Base-by-base conservation (phyloP, 1,139 yeast species). In the Wickerhamiella infanticola region DNA sequence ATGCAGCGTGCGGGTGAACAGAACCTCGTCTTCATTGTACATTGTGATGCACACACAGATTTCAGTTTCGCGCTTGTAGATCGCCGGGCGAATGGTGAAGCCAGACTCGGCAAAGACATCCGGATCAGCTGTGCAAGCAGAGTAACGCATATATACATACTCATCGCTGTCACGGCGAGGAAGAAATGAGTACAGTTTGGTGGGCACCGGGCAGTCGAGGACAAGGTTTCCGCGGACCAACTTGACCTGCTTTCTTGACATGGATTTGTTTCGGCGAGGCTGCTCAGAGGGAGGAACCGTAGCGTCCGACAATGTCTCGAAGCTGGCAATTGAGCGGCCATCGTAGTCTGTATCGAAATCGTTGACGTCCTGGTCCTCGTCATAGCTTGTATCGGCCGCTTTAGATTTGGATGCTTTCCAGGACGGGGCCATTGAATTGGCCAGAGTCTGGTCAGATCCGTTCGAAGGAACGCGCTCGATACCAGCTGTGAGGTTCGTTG, bases 191-290 rank as follows among this genome's bases (percentile, higher is more conserved):
- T 77, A 74, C 48, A 90, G 69, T 51, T 88, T 90, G 24, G 84
- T 78, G 3, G 98, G 97, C 42, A 90, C 81, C 2, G 96, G 95
- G 56, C 93, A 88, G 59, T 88, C 96, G 50, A 90, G 70, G 5
- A 86, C 86, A 59, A 90, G 73, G 53, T 84, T 81, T 42, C 94
- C 90, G 25, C 80, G 70, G 39, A 79, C 80, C 41, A 83, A 73
- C 51, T 80, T 66, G 44, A 82, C 83, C 58, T 80, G 79, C 55
- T 72, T 73, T 48, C 76, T 66, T 41, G 73, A 67, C 58, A 72
- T 73, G 11, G 77, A 70, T 56, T 74, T 72, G 55, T 77, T 74
- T 51, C 82, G 74, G 48, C 77, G 70, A 13, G 79, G 78, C 54
- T 74, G 76, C 1, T 78, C 75, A 42, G 70, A 65, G 27, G 61